These are phyloP conservation scores for Vigna angularis DNA, from an alignment of 306 rosid genomes.

Conservation along the genomic window DNA sequence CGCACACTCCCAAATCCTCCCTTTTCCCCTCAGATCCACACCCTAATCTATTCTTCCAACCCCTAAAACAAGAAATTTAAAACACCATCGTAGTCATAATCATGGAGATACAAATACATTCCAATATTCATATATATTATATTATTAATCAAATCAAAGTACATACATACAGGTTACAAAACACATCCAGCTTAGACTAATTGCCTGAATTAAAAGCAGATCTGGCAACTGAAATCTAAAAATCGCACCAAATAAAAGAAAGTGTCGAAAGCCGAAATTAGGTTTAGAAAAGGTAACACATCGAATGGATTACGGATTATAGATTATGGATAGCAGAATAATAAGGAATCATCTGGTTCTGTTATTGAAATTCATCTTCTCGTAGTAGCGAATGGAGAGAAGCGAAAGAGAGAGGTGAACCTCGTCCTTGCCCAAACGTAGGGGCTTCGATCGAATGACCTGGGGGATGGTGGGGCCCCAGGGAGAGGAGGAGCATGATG, in stretches of 20 bases:
- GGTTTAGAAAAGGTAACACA: background rate
- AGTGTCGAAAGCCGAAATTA: slow-evolving; percentile 34
- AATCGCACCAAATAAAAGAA: slow-evolving; percentile 10
- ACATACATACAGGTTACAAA: slow-evolving; percentile 29
- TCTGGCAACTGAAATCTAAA: slow-evolving; percentile 46
- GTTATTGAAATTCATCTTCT: slow-evolving; percentile 85
- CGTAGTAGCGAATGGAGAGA: slow-evolving; percentile 90
- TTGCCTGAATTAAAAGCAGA: slow-evolving; percentile 53
- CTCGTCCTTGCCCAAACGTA: slow-evolving; percentile 91
- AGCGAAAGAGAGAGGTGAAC: slow-evolving; percentile 92
- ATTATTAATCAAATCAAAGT: slow-evolving; percentile 41
- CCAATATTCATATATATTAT: background rate
- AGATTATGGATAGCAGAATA: background rate
- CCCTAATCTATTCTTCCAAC: background rate
- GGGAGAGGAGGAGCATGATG: slow-evolving; percentile 30
- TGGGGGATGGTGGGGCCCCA: slow-evolving; percentile 57
- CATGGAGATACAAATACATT: background rate
- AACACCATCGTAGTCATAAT: background rate
- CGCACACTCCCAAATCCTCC: background rate
- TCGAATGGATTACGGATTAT: background rate
- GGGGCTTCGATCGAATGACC: slow-evolving; percentile 61
- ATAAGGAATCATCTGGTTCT: slow-evolving; percentile 53
- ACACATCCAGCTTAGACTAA: slow-evolving; percentile 33
- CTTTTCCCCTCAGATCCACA: slow-evolving; percentile 33
- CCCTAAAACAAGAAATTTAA: slow-evolving; percentile 31